Conservation (phyloP, 371 early-diverging fungal genomes). For the Dinochytrium kinnereticum region DNA sequence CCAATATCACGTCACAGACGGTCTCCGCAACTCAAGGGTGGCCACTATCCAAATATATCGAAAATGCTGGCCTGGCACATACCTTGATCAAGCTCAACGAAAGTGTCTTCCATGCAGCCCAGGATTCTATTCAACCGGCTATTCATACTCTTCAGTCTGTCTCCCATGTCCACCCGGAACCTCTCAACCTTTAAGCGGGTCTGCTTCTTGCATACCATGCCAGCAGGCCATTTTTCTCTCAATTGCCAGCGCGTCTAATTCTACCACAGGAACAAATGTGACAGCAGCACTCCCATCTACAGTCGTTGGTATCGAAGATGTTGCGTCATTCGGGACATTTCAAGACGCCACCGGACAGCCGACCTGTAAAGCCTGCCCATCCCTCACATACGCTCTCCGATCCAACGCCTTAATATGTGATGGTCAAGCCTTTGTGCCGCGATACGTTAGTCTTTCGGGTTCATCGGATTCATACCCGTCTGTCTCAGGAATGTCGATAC, state of each 20-base stretch:
- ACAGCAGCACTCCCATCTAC: constrained; percentile 4
- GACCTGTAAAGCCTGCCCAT: constrained; percentile 12
- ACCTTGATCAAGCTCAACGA: constrained; percentile 8
- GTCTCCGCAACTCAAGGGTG: constrained; percentile 9
- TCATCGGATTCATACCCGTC: constrained; percentile 1
- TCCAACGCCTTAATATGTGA: neutral
- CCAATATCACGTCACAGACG: constrained; percentile 23
- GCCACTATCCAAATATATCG: constrained; percentile 20
- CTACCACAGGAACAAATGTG: neutral
- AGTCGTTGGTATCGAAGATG: neutral
- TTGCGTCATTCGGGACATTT: constrained; percentile 6
- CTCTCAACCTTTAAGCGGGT: constrained; percentile 1
- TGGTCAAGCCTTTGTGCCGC: constrained; percentile 18
- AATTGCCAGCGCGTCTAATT: neutral
- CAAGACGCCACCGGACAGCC: constrained; percentile 19
- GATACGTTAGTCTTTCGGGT: neutral
- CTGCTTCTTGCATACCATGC: constrained; percentile 8
- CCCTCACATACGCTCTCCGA: constrained; percentile 9
- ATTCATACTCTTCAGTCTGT: neutral
- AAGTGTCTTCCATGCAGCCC: constrained; percentile 12
- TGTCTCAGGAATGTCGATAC: neutral
- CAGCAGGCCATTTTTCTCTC: constrained; percentile 10
- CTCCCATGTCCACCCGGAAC: constrained; percentile 19
- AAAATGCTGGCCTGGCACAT: constrained; percentile 20
- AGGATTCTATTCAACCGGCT: constrained; percentile 12